Conservation (phyloP, 2,329 filamentous ascomycete genomes). For the Sarocladium brachiariae region DNA sequence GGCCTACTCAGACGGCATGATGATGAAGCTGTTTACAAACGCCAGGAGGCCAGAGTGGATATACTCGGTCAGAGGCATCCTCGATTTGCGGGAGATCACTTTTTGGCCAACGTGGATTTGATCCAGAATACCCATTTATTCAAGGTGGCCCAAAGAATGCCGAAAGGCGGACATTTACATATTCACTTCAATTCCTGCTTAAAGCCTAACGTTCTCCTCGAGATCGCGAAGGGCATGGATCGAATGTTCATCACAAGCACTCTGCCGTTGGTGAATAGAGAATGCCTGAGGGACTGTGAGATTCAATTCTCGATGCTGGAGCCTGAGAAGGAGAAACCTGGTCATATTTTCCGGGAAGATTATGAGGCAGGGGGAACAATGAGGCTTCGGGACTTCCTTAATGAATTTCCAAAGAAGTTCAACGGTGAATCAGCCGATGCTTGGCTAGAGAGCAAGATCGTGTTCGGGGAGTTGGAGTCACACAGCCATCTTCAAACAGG, state of each 20-base stretch:
- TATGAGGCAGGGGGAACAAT: constrained; percentile 42
- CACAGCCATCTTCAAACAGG: constrained; percentile 44
- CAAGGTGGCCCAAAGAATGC: constrained; percentile 49
- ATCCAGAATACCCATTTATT: constrained; percentile 53
- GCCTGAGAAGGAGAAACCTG: constrained; percentile 25
- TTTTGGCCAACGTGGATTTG: constrained; percentile 46
- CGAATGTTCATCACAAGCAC: constrained; percentile 64
- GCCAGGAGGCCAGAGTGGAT: not conserved
- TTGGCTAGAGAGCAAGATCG: constrained; percentile 58
- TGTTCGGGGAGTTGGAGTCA: constrained; percentile 54
- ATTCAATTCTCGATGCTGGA: constrained; percentile 53
- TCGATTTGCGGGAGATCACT: constrained; percentile 48
- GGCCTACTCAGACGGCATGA: constrained; percentile 30
- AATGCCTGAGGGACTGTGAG: constrained; percentile 35
- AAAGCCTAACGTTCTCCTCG: constrained; percentile 51
- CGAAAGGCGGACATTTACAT: constrained; percentile 68
- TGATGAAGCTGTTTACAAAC: constrained; percentile 27
- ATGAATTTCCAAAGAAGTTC: constrained; percentile 24
- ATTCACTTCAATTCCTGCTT: constrained; percentile 75
- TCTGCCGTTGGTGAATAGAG: constrained; percentile 36
- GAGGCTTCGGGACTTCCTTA: constrained; percentile 34
- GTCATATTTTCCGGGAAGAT: constrained; percentile 39
- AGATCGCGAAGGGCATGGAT: constrained; percentile 45
- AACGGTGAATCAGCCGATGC: constrained; percentile 25
- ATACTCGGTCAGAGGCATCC: constrained; percentile 34